Conservation (phyloP, 2,329 filamentous ascomycete species). For the Aureobasidium namibiae region DNA sequence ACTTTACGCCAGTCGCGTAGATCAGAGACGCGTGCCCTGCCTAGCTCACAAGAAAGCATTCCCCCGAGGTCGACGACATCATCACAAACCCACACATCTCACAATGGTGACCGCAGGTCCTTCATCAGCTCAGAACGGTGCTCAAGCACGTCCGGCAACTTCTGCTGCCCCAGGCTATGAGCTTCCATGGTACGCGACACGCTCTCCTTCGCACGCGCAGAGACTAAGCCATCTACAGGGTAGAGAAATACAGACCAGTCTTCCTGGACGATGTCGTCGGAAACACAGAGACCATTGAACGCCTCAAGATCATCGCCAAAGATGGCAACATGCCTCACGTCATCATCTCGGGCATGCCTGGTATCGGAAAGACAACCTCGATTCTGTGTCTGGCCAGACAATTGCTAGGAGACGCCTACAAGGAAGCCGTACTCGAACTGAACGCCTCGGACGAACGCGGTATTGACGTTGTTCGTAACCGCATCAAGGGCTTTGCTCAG, state of each 20-base stretch:
- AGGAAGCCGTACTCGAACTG: conserved; percentile 91
- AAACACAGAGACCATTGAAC: conserved; percentile 95
- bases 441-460: conserved; percentile 95
- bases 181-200: conserved; percentile 60
- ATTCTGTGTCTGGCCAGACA: conserved; percentile 89
- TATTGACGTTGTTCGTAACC: conserved; percentile 93
- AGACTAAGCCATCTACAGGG: conserved; percentile 50
- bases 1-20: background rate
- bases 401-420: conserved; percentile 85
- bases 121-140: conserved; percentile 30
- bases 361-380: conserved; percentile 96
- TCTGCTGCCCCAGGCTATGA: conserved; percentile 52
- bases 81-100: conserved; percentile 4
- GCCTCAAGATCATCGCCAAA: conserved; percentile 94
- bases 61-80: too few relatives aligned
- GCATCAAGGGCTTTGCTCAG: conserved; percentile 97
- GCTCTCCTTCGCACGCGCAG: background rate
- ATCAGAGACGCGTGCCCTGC: background rate
- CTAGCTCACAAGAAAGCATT: too few relatives aligned
- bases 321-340: conserved; percentile 99
- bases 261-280: conserved; percentile 96
- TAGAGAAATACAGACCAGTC: conserved; percentile 93
- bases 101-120: conserved; percentile 42
- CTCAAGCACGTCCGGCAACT: conserved; percentile 31
- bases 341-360: conserved; percentile 99